phyloP scores from a whole-genome alignment of 148 eudicot genomes.

The Gaultheria prostrata region DNA sequence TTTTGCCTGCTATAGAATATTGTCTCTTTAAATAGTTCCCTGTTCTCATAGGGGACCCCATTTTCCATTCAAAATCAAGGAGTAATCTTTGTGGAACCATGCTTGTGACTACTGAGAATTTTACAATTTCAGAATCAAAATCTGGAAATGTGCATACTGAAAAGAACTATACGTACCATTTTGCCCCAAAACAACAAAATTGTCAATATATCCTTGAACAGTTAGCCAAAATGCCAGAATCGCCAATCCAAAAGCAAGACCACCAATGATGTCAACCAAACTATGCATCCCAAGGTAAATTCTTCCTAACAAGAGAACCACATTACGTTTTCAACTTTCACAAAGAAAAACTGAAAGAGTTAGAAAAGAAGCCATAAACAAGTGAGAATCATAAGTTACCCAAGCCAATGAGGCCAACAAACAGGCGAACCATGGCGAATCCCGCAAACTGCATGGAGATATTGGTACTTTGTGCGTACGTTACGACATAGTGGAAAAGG shows the following conservation, averaged over 20 bases:
- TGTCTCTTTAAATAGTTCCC: neutral
- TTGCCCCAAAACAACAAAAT: conserved; percentile 69
- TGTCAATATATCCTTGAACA: conserved; percentile 59
- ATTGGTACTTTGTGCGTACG: conserved; percentile 37
- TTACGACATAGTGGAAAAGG: conserved; percentile 60
- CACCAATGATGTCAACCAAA: conserved; percentile 71
- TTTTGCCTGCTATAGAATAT: neutral
- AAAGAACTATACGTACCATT: conserved; percentile 56
- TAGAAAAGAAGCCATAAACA: neutral
- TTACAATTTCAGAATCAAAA: neutral
- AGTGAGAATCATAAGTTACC: conserved; percentile 43
- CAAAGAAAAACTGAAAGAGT: conserved; percentile 7
- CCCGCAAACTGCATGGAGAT: conserved; percentile 37
- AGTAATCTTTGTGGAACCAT: neutral
- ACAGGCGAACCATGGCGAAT: conserved; percentile 46
- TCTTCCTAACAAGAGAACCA: conserved; percentile 62
- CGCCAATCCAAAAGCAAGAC: conserved; percentile 59
- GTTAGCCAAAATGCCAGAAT: conserved; percentile 79
- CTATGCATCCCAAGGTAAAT: conserved; percentile 99
- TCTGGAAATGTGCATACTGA: neutral
- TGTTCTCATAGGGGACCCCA: neutral
- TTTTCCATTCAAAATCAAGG: neutral
- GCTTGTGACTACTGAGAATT: neutral
- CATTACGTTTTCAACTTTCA: conserved; percentile 16
- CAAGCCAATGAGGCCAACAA: conserved; percentile 72